Percentiles rank a stretch among this genome's conserved stretches.
These are phyloP conservation scores for Daldinia sp. DNA, from an alignment of 2,329 filamentous ascomycete species.

Conservation along the genomic window DNA sequence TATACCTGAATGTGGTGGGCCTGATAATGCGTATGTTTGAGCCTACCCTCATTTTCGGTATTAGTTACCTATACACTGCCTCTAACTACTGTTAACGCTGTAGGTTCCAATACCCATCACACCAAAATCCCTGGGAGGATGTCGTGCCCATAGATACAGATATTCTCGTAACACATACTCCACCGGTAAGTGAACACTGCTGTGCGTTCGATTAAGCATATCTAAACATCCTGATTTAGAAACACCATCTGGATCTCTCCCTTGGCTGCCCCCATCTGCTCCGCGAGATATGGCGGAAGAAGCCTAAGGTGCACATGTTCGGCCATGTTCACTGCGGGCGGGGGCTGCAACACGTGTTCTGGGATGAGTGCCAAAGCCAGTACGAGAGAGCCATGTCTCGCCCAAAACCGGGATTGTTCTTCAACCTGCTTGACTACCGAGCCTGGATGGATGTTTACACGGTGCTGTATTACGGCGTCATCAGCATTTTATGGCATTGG, in stretches of 20 bases:
- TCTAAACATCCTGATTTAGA: constrained; percentile 49
- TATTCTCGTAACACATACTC: constrained; percentile 82
- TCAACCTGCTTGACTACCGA: constrained; percentile 49
- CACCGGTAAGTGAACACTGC: constrained; percentile 61
- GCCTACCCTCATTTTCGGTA: not conserved
- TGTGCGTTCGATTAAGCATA: not conserved
- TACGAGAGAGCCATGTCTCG: constrained; percentile 72
- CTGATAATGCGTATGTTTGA: constrained; percentile 65
- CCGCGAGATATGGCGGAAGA: constrained; percentile 75
- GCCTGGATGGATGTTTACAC: constrained; percentile 57
- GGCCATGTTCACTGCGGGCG: constrained; percentile 84
- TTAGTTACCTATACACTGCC: not conserved
- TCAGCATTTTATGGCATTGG: constrained; percentile 63
- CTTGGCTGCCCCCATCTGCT: constrained; percentile 77
- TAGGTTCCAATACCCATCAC: constrained; percentile 76
- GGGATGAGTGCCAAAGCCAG: constrained; percentile 74
- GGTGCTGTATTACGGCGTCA: constrained; percentile 56
- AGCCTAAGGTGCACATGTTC: constrained; percentile 80
- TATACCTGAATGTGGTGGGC: constrained; percentile 77
- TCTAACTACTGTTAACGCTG: not conserved
- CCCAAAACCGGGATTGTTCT: constrained; percentile 54
- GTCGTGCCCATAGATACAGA: constrained; percentile 77
- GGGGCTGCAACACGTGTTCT: constrained; percentile 74
- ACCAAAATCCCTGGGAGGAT: constrained; percentile 74
- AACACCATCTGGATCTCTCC: constrained; percentile 73